Evolutionary conservation across 768 basidiomycete genomes (phyloP).

Genomic region (Panus rudis): DNA sequence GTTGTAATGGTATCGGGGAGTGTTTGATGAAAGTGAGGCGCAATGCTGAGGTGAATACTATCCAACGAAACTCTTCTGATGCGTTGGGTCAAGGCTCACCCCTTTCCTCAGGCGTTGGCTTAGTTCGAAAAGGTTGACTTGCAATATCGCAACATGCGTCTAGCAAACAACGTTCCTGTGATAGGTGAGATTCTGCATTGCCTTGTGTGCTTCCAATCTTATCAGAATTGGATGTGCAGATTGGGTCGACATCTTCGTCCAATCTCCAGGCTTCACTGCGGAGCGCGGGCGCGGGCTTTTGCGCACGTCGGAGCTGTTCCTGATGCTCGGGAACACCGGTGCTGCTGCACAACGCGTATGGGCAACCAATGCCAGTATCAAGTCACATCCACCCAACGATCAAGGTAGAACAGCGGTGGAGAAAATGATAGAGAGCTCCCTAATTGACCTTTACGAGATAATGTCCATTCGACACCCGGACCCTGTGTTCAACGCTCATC

Average conservation of each 20-base stretch:
- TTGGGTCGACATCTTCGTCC: constrained; percentile 21
- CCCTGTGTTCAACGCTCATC: constrained; percentile 4
- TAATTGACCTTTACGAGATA: not conserved
- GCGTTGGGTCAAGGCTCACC: too few species aligned
- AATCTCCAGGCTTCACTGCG: constrained; percentile 21
- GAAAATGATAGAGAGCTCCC: too few species aligned
- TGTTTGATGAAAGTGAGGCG: constrained; percentile 2
- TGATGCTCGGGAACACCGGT: constrained; percentile 28
- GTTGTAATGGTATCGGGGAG: constrained; percentile 9
- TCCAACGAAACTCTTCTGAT: too few species aligned
- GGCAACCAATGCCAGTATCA: not conserved
- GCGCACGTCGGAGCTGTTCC: constrained; percentile 21
- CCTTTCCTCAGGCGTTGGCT: constrained; percentile 27
- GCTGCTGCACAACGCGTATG: constrained; percentile 25
- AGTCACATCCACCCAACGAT: not conserved
- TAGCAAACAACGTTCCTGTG: constrained; percentile 2
- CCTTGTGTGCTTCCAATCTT: too few species aligned
- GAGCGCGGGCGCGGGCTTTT: constrained; percentile 20
- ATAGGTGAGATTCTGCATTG: too few species aligned
- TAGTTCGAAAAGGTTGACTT: constrained; percentile 25
- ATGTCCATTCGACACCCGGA: constrained; percentile 12
- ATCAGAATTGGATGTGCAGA: constrained; percentile 14
- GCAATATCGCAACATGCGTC: too few species aligned
- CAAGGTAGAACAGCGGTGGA: constrained; percentile 5
- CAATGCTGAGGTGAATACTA: constrained; percentile 11